These are phyloP conservation scores for Candida dubliniensis DNA, from an alignment of 1,139 yeast genomes.

Conservation along the genomic window DNA sequence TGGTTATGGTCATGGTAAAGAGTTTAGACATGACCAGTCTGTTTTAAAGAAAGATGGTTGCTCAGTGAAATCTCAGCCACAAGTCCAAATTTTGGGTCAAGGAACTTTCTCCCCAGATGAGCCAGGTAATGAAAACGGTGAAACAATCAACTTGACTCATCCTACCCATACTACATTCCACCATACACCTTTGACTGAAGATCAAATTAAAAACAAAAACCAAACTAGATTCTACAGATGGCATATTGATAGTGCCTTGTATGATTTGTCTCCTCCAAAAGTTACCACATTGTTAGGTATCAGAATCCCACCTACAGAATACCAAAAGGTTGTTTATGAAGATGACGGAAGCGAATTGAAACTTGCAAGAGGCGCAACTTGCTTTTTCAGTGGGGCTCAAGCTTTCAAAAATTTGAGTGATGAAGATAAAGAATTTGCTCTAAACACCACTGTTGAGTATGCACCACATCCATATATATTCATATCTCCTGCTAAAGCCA, in stretches of 20 bases:
- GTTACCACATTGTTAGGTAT: conserved; percentile 82
- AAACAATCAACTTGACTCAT: conserved; percentile 63
- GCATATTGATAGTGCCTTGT: conserved; percentile 90
- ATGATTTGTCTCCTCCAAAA: conserved; percentile 81
- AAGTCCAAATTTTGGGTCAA: conserved; percentile 85
- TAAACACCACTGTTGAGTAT: conserved; percentile 74
- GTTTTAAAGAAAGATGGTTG: conserved; percentile 79
- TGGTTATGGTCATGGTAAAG: conserved; percentile 82
- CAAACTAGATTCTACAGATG: conserved; percentile 84
- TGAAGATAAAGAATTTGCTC: conserved; percentile 71
- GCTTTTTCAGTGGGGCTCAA: conserved; percentile 76
- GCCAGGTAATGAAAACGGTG: conserved; percentile 64
- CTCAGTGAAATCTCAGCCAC: conserved; percentile 79
- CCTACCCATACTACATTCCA: conserved; percentile 84
- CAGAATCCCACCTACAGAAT: conserved; percentile 64
- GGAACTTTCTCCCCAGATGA: conserved; percentile 69
- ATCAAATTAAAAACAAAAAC: conserved; percentile 56
- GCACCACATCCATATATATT: conserved; percentile 92
- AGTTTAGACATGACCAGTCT: conserved; percentile 74
- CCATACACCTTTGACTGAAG: conserved; percentile 59
- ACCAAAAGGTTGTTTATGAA: conserved; percentile 54
- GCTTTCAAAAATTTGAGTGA: conserved; percentile 67
- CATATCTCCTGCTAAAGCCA: conserved; percentile 77
- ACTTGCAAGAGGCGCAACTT: conserved; percentile 82
- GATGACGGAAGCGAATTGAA: conserved; percentile 64